These are phyloP conservation scores for Nymphaea colorata DNA, from an alignment of 164 flowering plant species.

Conservation along the genomic window DNA sequence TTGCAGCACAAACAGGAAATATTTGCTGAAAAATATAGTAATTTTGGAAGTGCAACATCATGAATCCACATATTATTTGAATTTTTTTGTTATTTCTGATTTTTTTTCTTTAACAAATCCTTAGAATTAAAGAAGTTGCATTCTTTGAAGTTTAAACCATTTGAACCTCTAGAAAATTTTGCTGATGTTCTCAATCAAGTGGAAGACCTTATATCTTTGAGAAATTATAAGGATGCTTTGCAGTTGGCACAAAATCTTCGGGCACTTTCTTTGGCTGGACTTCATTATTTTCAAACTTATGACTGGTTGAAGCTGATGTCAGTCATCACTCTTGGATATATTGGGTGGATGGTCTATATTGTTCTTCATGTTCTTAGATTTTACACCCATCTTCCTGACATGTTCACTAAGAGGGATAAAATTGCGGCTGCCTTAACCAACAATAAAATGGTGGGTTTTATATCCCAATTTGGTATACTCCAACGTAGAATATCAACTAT, in stretches of 20 bases:
- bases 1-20: too few species aligned
- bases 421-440: slow-evolving; percentile 12
- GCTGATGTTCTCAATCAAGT: slow-evolving; percentile 41
- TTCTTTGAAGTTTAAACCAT: slow-evolving; percentile 75
- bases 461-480: neutral
- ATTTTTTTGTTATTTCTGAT: neutral
- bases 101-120: slow-evolving; percentile 36
- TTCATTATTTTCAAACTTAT: slow-evolving; percentile 93
- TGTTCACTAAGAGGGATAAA: slow-evolving; percentile 28
- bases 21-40: too few species aligned
- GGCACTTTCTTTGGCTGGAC: slow-evolving; percentile 72
- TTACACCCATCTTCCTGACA: slow-evolving; percentile 49
- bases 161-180: slow-evolving; percentile 52
- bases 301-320: slow-evolving; percentile 98
- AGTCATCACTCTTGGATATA: slow-evolving; percentile 72
- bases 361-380: slow-evolving; percentile 76
- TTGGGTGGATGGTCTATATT: slow-evolving; percentile 88
- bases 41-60: too few species aligned
- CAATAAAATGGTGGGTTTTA: slow-evolving; percentile 25
- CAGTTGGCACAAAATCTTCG: slow-evolving; percentile 49
- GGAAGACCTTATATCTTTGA: slow-evolving; percentile 41
- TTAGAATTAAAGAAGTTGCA: slow-evolving; percentile 63
- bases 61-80: too few species aligned
- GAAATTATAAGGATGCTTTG: slow-evolving; percentile 55
- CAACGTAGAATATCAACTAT: too few species aligned